Percentiles rank a stretch among this genome's conserved stretches.
Evolutionary conservation across 257 asterid species (phyloP).

Genomic region (Mentha longifolia): DNA sequence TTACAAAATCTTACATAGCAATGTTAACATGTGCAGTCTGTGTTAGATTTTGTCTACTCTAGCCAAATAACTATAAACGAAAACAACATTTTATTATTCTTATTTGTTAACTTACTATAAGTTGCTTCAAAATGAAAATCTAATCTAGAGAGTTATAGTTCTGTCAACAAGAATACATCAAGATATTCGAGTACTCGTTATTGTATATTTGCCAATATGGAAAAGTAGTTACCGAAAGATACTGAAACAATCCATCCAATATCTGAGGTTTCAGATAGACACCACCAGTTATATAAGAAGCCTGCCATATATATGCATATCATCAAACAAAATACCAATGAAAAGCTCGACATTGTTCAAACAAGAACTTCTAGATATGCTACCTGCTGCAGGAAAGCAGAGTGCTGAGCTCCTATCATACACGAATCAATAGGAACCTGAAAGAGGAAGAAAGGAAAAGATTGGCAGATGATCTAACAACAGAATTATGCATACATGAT

Average conservation of each 20-base stretch:
- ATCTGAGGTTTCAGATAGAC: conserved; percentile 87
- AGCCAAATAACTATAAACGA: not conserved
- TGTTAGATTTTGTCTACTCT: conserved; percentile 5
- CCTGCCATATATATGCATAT: conserved; percentile 52
- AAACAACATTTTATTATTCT: not conserved
- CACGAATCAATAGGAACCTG: conserved; percentile 85
- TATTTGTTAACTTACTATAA: not conserved
- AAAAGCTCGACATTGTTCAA: conserved; percentile 15
- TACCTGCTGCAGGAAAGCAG: conserved; percentile 98
- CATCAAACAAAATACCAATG: conserved; percentile 31
- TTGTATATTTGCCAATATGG: conserved; percentile 22
- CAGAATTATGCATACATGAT: not conserved
- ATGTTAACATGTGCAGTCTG: conserved; percentile 1
- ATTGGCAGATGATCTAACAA: not conserved
- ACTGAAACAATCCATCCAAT: conserved; percentile 81
- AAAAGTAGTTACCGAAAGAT: conserved; percentile 64
- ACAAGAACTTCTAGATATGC: conserved; percentile 6
- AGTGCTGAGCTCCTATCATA: conserved; percentile 80
- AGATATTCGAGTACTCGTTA: not conserved
- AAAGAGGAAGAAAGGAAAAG: conserved; percentile 25
- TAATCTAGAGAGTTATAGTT: not conserved
- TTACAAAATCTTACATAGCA: not conserved
- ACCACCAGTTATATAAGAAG: conserved; percentile 87
- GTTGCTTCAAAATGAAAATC: not conserved
- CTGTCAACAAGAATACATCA: not conserved